Evolutionary conservation across 768 basidiomycete species (phyloP).

Genomic region (Hemileccinum impolitum): DNA sequence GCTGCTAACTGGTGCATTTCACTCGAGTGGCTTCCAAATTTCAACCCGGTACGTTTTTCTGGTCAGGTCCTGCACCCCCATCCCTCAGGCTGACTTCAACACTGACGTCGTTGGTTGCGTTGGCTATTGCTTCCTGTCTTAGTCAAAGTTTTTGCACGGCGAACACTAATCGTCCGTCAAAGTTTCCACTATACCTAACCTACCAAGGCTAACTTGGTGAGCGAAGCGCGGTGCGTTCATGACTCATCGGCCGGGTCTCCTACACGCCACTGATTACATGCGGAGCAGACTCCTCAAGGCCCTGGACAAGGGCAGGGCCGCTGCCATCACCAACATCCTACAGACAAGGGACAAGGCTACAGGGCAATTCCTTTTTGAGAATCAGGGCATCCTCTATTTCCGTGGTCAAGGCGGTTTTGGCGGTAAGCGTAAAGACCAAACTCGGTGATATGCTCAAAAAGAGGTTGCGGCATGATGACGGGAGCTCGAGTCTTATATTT

Average conservation of each 20-base stretch:
- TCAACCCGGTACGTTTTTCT: conserved; percentile 72
- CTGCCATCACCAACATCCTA: conserved; percentile 76
- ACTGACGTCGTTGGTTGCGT: background rate
- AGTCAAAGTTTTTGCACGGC: conserved; percentile 97
- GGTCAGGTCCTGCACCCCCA: background rate
- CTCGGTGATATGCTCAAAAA: too few species aligned
- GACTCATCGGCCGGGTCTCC: conserved; percentile 17
- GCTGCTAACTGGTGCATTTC: conserved; percentile 60
- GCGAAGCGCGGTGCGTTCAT: conserved; percentile 53
- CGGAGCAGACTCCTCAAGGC: conserved; percentile 59
- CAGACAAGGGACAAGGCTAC: conserved; percentile 77
- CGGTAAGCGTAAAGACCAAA: conserved; percentile 81
- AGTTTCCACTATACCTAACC: conserved; percentile 77
- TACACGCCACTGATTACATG: conserved; percentile 6
- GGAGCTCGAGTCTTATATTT: too few species aligned
- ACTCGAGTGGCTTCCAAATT: conserved; percentile 91
- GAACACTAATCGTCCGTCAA: conserved; percentile 93
- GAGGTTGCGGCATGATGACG: too few species aligned
- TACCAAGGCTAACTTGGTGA: conserved; percentile 76
- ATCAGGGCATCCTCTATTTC: conserved; percentile 87
- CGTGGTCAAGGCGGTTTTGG: conserved; percentile 97
- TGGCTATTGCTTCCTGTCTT: background rate
- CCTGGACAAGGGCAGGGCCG: conserved; percentile 90
- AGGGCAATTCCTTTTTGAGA: conserved; percentile 85
- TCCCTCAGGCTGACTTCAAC: background rate